phyloP scores from a whole-genome alignment of 164 flowering plant species.

The Magnolia kwangsiensis region DNA sequence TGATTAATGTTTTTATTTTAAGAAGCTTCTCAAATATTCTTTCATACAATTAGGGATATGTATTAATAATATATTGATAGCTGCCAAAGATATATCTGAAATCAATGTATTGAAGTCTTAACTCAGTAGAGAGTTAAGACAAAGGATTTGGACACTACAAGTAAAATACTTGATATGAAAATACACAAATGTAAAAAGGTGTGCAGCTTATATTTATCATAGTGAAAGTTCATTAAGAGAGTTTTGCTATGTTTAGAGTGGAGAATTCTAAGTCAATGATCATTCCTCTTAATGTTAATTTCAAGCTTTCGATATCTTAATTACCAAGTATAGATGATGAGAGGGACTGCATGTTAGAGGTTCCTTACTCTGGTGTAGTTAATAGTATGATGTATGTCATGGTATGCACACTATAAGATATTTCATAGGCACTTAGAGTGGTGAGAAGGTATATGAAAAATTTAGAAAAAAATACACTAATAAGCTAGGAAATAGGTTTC shows the following conservation, averaged over 20 bases:
- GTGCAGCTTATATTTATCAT: neutral
- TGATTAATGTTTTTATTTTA: neutral
- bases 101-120: neutral
- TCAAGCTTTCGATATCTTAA: neutral
- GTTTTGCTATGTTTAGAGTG: neutral
- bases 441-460: neutral
- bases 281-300: neutral
- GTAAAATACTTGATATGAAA: neutral
- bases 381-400: neutral
- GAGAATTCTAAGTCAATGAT: neutral
- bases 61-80: neutral
- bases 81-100: neutral
- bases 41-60: neutral
- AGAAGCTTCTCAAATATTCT: neutral
- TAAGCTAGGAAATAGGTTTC: neutral
- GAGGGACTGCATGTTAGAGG: neutral
- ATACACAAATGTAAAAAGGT: neutral
- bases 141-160: neutral
- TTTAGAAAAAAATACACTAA: neutral
- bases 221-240: neutral
- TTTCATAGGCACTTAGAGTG: neutral
- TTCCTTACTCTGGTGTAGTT: neutral
- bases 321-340: neutral
- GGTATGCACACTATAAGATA: neutral
- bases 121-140: neutral